Percentiles rank a stretch among this genome's conserved stretches.
phyloP scores from a whole-genome alignment of 2,329 filamentous ascomycete species.

The Plenodomus lindquistii region DNA sequence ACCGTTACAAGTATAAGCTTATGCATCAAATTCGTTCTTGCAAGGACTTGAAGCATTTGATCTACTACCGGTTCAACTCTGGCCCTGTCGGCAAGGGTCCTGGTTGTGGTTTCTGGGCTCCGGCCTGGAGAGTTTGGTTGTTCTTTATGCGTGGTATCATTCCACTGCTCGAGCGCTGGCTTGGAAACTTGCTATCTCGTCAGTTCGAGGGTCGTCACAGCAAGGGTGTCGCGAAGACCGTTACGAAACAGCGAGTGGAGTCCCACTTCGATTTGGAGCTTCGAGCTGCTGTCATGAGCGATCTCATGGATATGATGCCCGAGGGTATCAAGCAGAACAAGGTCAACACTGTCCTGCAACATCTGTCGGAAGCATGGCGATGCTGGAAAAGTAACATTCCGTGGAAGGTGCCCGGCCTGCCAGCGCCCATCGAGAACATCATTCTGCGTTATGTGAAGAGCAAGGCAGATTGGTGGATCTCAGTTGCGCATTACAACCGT shows the following conservation, averaged over 20 bases:
- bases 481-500: slow-evolving; percentile 97
- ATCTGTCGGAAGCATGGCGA: slow-evolving; percentile 96
- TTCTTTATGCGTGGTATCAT: slow-evolving; percentile 99
- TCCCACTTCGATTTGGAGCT: slow-evolving; percentile 98
- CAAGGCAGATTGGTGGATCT: slow-evolving; percentile 99
- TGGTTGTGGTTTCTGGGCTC: slow-evolving; percentile 98
- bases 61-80: slow-evolving; percentile 98
- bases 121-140: slow-evolving; percentile 97
- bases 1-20: slow-evolving; percentile 99
- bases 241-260: slow-evolving; percentile 98
- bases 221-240: slow-evolving; percentile 98
- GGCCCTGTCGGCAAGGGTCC: slow-evolving; percentile 96
- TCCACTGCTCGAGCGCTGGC: slow-evolving; percentile 92
- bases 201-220: slow-evolving; percentile 98
- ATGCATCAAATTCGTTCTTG: slow-evolving; percentile 99
- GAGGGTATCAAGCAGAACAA: slow-evolving; percentile 99
- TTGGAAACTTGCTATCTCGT: slow-evolving; percentile 92
- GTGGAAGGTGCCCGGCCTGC: slow-evolving; percentile 97
- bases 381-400: slow-evolving; percentile 99
- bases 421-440: slow-evolving; percentile 97
- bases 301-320: slow-evolving; percentile 99
- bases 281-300: slow-evolving; percentile 96
- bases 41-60: slow-evolving; percentile 98
- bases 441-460: slow-evolving; percentile 98
- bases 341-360: slow-evolving; percentile 95